These are phyloP conservation scores for Cyclotella cryptica DNA, from an alignment of 108 stramenopile genomes.

Conservation along the genomic window DNA sequence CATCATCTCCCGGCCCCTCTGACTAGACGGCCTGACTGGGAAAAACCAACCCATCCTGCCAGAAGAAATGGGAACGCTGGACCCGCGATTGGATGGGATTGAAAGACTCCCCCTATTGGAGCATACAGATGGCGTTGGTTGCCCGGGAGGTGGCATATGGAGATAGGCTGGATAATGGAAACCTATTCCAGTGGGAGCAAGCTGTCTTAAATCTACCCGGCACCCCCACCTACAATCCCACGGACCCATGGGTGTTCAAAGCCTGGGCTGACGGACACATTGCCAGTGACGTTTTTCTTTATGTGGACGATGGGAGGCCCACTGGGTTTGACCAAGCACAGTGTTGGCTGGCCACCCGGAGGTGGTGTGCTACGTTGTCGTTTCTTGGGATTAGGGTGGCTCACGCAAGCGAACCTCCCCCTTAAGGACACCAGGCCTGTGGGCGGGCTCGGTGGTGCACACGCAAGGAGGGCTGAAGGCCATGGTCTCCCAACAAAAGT, in stretches of 20 bases:
- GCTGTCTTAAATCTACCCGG: slow-evolving; percentile 32
- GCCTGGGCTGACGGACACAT: neutral
- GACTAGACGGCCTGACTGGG: neutral
- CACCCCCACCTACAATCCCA: too few species aligned
- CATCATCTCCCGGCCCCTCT: neutral
- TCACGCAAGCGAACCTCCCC: neutral
- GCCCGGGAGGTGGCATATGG: slow-evolving; percentile 26
- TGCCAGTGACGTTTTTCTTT: neutral
- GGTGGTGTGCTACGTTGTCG: neutral
- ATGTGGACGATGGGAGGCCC: neutral
- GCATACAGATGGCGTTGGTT: too few species aligned
- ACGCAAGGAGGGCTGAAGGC: neutral
- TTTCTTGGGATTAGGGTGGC: neutral
- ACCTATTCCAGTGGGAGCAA: slow-evolving; percentile 29
- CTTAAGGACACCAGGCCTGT: neutral
- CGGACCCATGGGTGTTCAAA: slow-evolving; percentile 31
- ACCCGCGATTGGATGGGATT: too few species aligned
- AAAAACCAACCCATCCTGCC: neutral
- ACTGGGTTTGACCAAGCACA: neutral
- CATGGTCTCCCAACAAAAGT: too few species aligned
- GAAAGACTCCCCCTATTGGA: too few species aligned
- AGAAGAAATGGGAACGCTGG: slow-evolving; percentile 31
- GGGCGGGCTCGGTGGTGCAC: slow-evolving; percentile 1
- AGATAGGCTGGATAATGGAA: neutral
- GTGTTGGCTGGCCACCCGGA: neutral